These are phyloP conservation scores for Fusarium transvaalense DNA, from an alignment of 2,329 filamentous ascomycete species.

Conservation along the genomic window DNA sequence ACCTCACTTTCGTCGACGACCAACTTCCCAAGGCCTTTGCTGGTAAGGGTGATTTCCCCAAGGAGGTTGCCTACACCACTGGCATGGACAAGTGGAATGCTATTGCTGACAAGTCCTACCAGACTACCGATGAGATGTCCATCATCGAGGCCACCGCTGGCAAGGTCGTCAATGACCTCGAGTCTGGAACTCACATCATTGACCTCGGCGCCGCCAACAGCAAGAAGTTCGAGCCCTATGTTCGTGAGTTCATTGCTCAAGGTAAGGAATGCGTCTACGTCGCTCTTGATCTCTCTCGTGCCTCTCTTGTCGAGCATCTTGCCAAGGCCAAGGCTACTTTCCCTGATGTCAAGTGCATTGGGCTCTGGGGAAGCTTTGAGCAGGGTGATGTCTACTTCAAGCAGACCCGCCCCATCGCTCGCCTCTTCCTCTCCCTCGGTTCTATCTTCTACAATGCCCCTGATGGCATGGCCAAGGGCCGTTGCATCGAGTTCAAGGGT, in stretches of 20 bases:
- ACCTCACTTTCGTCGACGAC: slow-evolving; percentile 17
- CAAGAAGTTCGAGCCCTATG: slow-evolving; percentile 42
- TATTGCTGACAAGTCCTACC: slow-evolving; percentile 37
- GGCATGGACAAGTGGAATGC: slow-evolving; percentile 40
- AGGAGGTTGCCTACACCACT: slow-evolving; percentile 44
- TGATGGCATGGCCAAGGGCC: slow-evolving; percentile 30
- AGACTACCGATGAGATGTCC: slow-evolving; percentile 36
- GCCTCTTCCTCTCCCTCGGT: slow-evolving; percentile 42
- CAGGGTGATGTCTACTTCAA: slow-evolving; percentile 40
- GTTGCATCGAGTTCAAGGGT: slow-evolving; percentile 32
- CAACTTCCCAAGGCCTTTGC: slow-evolving; percentile 39
- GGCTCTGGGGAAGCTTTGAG: slow-evolving; percentile 43
- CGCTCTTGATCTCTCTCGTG: slow-evolving; percentile 30
- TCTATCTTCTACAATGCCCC: slow-evolving; percentile 46
- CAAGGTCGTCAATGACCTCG: slow-evolving; percentile 30
- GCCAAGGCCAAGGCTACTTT: slow-evolving; percentile 34
- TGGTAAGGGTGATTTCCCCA: slow-evolving; percentile 42
- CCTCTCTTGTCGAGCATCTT: slow-evolving; percentile 36
- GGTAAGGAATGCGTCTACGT: slow-evolving; percentile 41
- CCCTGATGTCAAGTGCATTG: slow-evolving; percentile 27
- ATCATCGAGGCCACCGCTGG: slow-evolving; percentile 40
- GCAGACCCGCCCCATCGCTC: slow-evolving; percentile 5
- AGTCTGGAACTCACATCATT: slow-evolving; percentile 36
- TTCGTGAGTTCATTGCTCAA: slow-evolving; percentile 34
- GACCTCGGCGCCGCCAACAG: slow-evolving; percentile 44